Evolutionary conservation across 805 yeast species (phyloP), one percentile per base, ranked within the genome.

Genomic region (Cyberlindnera sargentensis): DNA sequence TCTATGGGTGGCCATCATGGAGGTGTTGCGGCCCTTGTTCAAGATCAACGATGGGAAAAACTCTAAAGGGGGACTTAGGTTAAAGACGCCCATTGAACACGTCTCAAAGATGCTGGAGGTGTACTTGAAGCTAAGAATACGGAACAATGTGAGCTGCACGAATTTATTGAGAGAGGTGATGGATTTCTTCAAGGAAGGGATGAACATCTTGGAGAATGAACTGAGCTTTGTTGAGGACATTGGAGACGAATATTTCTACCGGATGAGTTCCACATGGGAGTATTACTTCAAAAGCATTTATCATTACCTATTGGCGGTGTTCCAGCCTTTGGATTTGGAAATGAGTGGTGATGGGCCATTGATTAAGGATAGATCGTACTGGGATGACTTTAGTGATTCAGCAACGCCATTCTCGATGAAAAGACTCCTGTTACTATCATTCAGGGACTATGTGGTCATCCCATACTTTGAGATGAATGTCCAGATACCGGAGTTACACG

Each of bases 251-350:
- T 44, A 46, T 4, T 36, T 15, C 32, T 62, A 57, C 43, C 62
- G 63, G 54, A 64, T 64, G 7, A 64, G 72, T 3, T 54, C 68
- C 2, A 65, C 78, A 3, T 82, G 89, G 89, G 71, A 70, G 15
- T 63, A 63, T 26, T 82, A 82, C 56, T 75, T 72, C 48, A 65
- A 67, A n/a, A 70, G 72, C 33, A 71, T 79, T 2, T 69, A 75
- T 41, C 79, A 78, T 42, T 78, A 78, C 52, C 62, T 82, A 20
- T 73, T 79, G 46, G 84, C 84, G 0, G 71, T 79, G 0, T 72
- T 83, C 39, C 50, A 80, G 31, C 90, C 90, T 0, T 53, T 84
- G 24, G 80, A 78, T 44, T 53, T 64, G 20, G 80, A 73, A 42
- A 60, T 75, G 40, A 56, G 58, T 28, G 55, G 56, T 0, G 43